Evolutionary conservation across 345 rosid species (phyloP), one percentile per base, ranked within the genome.

Genomic region (Draba incana): DNA sequence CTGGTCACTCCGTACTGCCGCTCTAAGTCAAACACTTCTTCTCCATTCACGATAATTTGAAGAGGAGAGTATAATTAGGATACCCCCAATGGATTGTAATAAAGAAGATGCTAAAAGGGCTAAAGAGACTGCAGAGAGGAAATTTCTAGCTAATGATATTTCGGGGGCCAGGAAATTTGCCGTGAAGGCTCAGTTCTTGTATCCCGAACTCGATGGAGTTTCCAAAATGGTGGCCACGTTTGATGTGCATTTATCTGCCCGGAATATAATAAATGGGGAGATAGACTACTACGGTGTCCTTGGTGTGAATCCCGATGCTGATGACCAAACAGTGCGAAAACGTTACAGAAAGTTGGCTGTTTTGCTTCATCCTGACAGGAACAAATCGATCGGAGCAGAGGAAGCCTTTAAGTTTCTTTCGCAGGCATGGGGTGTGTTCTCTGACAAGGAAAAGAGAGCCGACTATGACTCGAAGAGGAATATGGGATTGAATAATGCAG

Each of bases 361-460:
- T 27, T 65, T 79, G 78, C 86, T 88, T 68, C 94, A 88, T 67
- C 94, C 94, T 14, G 89, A 88, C 71, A 80, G 71, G 67, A 88
- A 88, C 70, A 86, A 86, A 67, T 81, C 86, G 20, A 24, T 81
- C 0, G 95, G 91, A 66, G 84, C 88, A 20, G 89, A 83, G 73
- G 88, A 87, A 57, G 95, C 95, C 9, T 88, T 86, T 70, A 81
- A 86, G 78, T 71, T 76, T 60, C 68, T 84, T 72, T 82, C 88
- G 0, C 77, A 81, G 72, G 84, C 88, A 0, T 88, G 91, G 89
- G 81, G 54, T 75, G 75, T 84, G 62, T 70, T 88, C 57, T 88
- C 91, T 11, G 85, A 88, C 50, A 81, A 76, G 70, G 58, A 69
- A 13, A 83, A 58, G 80, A 83, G 89, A 77, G 64, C 62, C 41